These are phyloP conservation scores for Tephrocybe sp. DNA, from an alignment of 768 basidiomycete genomes.

Conservation along the genomic window DNA sequence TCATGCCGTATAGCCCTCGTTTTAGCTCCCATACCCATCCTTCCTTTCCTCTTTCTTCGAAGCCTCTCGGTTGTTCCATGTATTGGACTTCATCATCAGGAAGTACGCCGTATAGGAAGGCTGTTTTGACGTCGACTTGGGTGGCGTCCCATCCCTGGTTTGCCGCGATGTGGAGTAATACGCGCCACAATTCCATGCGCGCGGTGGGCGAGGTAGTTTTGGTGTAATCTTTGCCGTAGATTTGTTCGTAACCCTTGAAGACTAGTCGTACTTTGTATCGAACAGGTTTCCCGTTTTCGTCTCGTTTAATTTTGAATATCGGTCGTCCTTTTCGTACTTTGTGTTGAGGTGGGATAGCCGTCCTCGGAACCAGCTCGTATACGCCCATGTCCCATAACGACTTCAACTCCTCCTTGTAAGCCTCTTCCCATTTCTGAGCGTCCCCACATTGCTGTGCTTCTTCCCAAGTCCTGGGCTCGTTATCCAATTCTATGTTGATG, in stretches of 20 bases:
- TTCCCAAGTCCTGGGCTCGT: too few relatives aligned
- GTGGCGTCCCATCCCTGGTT: constrained; percentile 21
- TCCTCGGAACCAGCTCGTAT: constrained; percentile 1
- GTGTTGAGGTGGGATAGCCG: background rate
- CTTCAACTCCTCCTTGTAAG: too few relatives aligned
- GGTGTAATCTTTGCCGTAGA: constrained; percentile 6
- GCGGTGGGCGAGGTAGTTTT: background rate
- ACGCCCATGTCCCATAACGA: constrained; percentile 5
- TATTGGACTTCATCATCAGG: constrained; percentile 26
- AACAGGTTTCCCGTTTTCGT: constrained; percentile 21
- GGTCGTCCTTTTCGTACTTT: background rate
- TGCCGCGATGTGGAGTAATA: constrained; percentile 27
- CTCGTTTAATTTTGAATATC: constrained; percentile 23
- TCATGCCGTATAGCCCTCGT: background rate
- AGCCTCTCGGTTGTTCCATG: constrained; percentile 32
- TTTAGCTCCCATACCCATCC: constrained; percentile 15
- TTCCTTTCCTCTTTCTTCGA: constrained; percentile 9
- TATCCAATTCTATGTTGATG: too few relatives aligned
- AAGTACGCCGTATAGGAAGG: constrained; percentile 12
- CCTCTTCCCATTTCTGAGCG: too few relatives aligned
- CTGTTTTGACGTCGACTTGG: constrained; percentile 32
- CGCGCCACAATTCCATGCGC: constrained; percentile 20
- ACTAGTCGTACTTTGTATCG: constrained; percentile 34
- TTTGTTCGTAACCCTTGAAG: constrained; percentile 30
- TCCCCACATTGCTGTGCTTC: too few relatives aligned